Percentiles rank a stretch among this genome's conserved stretches.
phyloP scores from a whole-genome alignment of 495 filamentous ascomycete species.

The Hypomontagnella submonticulosa region DNA sequence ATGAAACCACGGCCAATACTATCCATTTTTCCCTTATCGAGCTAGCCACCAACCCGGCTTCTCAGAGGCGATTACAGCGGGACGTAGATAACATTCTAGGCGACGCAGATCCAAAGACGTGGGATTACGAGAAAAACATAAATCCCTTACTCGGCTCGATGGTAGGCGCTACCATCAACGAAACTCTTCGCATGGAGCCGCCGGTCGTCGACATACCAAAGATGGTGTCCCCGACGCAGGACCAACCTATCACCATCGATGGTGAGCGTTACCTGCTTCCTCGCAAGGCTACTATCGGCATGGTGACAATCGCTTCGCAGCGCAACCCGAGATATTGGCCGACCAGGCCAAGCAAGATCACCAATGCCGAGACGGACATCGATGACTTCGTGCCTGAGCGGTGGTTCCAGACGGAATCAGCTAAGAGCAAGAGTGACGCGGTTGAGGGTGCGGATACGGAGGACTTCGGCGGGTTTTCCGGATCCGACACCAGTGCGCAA shows the following conservation, averaged over 20 bases:
- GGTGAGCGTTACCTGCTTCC: conserved; percentile 64
- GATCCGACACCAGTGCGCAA: conserved; percentile 62
- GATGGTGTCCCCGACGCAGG: conserved; percentile 54
- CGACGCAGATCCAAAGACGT: conserved; percentile 60
- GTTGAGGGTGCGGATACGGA: conserved; percentile 55
- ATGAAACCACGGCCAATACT: conserved; percentile 77
- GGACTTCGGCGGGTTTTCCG: conserved; percentile 66
- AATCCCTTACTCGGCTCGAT: conserved; percentile 67
- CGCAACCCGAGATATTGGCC: conserved; percentile 75
- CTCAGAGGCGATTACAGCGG: conserved; percentile 68
- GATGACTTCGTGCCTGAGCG: conserved; percentile 60
- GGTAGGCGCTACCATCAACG: conserved; percentile 74
- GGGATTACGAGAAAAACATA: conserved; percentile 71
- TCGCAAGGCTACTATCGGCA: conserved; percentile 54
- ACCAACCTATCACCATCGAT: conserved; percentile 64
- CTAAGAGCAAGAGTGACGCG: conserved; percentile 5
- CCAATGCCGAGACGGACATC: conserved; percentile 51
- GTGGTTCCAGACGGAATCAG: conserved; percentile 53
- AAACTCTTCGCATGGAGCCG: conserved; percentile 71
- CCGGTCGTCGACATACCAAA: conserved; percentile 72
- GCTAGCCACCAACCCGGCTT: conserved; percentile 67
- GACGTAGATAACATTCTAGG: conserved; percentile 70
- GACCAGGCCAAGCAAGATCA: conserved; percentile 54
- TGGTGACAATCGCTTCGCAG: conserved; percentile 61
- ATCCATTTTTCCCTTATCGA: conserved; percentile 70